These are phyloP conservation scores for Bonnemaisonia californica DNA, from an alignment of 31 red algal genomes.

Conservation along the genomic window DNA sequence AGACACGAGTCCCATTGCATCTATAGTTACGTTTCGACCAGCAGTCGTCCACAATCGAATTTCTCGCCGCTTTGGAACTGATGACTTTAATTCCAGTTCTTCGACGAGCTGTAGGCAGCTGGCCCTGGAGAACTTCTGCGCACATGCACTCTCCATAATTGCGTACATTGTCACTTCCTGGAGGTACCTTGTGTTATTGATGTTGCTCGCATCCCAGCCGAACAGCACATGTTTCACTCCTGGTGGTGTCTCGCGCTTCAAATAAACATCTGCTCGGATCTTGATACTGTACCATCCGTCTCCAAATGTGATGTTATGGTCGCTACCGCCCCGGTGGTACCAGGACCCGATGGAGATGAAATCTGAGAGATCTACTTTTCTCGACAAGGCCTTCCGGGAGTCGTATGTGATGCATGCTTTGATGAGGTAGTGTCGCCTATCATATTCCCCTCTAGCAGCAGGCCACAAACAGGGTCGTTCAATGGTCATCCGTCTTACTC, in stretches of 20 bases:
- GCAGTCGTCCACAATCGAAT: background rate
- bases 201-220: background rate
- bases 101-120: background rate
- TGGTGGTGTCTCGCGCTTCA: background rate
- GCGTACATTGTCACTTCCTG: background rate
- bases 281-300: background rate
- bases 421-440: background rate
- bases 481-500: background rate
- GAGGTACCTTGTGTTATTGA: background rate
- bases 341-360: background rate
- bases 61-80: background rate
- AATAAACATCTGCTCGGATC: background rate
- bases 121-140: background rate
- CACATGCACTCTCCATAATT: background rate
- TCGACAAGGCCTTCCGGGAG: background rate
- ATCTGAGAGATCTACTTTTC: background rate
- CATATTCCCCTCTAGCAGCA: background rate
- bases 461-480: background rate
- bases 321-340: background rate
- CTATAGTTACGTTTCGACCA: background rate
- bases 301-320: background rate
- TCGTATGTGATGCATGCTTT: background rate
- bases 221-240: background rate
- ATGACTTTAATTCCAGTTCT: background rate
- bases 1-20: background rate